A percentile compares a stretch with the other conserved stretches of the same genome.
Conservation (phyloP, 345 rosid species). For the Cardamine chenopodiifolia region DNA sequence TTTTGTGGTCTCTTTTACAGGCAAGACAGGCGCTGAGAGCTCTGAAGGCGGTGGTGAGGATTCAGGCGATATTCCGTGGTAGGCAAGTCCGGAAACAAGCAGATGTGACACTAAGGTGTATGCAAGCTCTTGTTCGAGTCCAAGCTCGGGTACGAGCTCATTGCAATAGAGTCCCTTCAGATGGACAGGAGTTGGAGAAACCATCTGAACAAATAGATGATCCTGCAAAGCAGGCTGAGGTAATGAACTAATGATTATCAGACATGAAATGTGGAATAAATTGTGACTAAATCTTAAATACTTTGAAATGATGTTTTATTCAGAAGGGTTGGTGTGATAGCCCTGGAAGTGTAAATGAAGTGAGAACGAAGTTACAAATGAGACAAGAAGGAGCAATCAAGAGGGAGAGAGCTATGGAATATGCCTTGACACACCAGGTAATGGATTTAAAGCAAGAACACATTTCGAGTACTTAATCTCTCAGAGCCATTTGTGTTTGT, state of each 20-base stretch:
- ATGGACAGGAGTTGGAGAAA: conserved; percentile 44
- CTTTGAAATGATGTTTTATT: conserved; percentile 28
- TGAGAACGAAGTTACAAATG: conserved; percentile 63
- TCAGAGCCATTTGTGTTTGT: conserved; percentile 16
- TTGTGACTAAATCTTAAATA: background rate
- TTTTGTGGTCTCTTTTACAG: conserved; percentile 45
- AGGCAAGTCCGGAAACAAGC: conserved; percentile 89
- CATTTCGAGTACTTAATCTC: background rate
- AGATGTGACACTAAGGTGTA: conserved; percentile 82
- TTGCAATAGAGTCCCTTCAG: conserved; percentile 44
- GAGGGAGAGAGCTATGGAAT: conserved; percentile 92
- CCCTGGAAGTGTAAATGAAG: conserved; percentile 72
- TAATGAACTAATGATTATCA: conserved; percentile 29
- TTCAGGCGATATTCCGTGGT: conserved; percentile 90
- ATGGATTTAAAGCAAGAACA: background rate
- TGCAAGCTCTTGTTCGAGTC: conserved; percentile 95
- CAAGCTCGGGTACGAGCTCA: conserved; percentile 81
- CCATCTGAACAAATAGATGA: conserved; percentile 43
- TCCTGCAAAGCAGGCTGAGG: conserved; percentile 79
- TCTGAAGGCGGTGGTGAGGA: conserved; percentile 81
- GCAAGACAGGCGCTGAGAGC: conserved; percentile 86
- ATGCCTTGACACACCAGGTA: conserved; percentile 72
- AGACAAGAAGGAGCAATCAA: conserved; percentile 81
- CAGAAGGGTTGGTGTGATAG: conserved; percentile 85
- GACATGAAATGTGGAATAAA: background rate